phyloP scores from a whole-genome alignment of 768 basidiomycete genomes.

The Obba rivulosa region DNA sequence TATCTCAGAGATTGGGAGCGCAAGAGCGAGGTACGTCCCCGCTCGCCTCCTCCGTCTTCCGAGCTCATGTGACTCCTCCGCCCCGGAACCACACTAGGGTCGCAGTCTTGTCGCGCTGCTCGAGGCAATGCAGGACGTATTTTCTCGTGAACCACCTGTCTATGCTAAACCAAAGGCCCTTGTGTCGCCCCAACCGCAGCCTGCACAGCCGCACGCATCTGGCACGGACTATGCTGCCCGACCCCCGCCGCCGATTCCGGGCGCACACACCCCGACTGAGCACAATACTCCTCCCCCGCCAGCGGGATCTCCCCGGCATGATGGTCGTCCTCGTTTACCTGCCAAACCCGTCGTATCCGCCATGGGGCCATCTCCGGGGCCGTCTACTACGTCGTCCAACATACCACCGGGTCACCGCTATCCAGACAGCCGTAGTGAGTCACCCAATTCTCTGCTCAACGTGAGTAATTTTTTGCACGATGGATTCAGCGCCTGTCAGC shows the following conservation, averaged over 20 bases:
- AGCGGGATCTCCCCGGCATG: slow-evolving; percentile 2
- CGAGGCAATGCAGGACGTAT: slow-evolving; percentile 73
- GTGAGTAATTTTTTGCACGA: slow-evolving; percentile 9
- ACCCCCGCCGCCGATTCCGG: slow-evolving; percentile 22
- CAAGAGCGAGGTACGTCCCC: slow-evolving; percentile 70
- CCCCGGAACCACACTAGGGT: slow-evolving; percentile 41
- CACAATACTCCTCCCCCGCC: slow-evolving; percentile 4
- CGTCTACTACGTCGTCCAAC: slow-evolving; percentile 10
- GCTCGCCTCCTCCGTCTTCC: slow-evolving; percentile 1
- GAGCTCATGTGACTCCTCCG: slow-evolving; percentile 12
- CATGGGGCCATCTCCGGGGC: slow-evolving; percentile 1
- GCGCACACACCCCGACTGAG: slow-evolving; percentile 7
- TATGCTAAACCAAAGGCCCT: slow-evolving; percentile 69
- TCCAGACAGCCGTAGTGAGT: slow-evolving; percentile 1
- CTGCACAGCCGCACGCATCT: slow-evolving; percentile 9
- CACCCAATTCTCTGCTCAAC: slow-evolving; percentile 5
- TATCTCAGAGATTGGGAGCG: slow-evolving; percentile 75
- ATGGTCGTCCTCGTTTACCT: slow-evolving; percentile 33
- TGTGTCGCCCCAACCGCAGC: slow-evolving; percentile 5
- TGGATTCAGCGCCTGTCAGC: slow-evolving; percentile 2
- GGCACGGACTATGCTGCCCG: slow-evolving; percentile 19
- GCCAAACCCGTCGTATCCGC: slow-evolving; percentile 29
- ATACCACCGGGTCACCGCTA: slow-evolving; percentile 4
- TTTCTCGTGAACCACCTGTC: slow-evolving; percentile 83
- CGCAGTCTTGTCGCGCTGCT: slow-evolving; percentile 72